These are phyloP conservation scores for Penicillium sp. DNA, from an alignment of 2,329 filamentous ascomycete species.

Conservation along the genomic window DNA sequence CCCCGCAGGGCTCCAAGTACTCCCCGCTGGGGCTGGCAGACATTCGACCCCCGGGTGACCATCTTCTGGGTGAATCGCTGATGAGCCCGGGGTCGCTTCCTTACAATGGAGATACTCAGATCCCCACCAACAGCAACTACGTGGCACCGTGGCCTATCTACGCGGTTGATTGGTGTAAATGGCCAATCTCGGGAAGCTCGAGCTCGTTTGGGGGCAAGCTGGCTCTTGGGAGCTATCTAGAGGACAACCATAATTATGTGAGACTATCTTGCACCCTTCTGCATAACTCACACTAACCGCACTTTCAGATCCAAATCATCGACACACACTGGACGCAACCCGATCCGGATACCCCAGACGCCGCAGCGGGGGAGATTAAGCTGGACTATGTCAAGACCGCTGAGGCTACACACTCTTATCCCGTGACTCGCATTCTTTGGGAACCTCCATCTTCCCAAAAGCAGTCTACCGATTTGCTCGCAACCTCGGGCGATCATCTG, in stretches of 20 bases:
- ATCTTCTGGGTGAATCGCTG: slow-evolving; percentile 72
- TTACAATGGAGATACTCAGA: slow-evolving; percentile 69
- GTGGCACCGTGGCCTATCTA: slow-evolving; percentile 94
- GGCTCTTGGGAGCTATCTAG: slow-evolving; percentile 91
- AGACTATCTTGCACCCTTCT: slow-evolving; percentile 22
- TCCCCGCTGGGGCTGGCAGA: slow-evolving; percentile 90
- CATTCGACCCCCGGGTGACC: slow-evolving; percentile 85
- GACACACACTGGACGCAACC: slow-evolving; percentile 79
- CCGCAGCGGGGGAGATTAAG: slow-evolving; percentile 63
- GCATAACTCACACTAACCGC: slow-evolving; percentile 18
- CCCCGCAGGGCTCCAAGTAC: slow-evolving; percentile 67
- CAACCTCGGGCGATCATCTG: slow-evolving; percentile 92
- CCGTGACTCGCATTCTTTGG: slow-evolving; percentile 93
- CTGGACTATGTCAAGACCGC: slow-evolving; percentile 92
- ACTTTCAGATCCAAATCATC: slow-evolving; percentile 88
- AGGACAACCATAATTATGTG: slow-evolving; percentile 98
- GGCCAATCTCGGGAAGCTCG: slow-evolving; percentile 71
- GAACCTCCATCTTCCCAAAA: slow-evolving; percentile 94
- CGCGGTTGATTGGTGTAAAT: slow-evolving; percentile 99
- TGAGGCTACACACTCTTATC: slow-evolving; percentile 96
- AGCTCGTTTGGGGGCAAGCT: slow-evolving; percentile 79
- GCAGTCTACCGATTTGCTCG: slow-evolving; percentile 89
- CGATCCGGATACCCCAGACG: slow-evolving; percentile 69
- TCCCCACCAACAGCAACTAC: slow-evolving; percentile 82
- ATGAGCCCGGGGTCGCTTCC: slow-evolving; percentile 61